Conservation (phyloP, 2,329 filamentous ascomycete genomes). For the Penicillium palitans region DNA sequence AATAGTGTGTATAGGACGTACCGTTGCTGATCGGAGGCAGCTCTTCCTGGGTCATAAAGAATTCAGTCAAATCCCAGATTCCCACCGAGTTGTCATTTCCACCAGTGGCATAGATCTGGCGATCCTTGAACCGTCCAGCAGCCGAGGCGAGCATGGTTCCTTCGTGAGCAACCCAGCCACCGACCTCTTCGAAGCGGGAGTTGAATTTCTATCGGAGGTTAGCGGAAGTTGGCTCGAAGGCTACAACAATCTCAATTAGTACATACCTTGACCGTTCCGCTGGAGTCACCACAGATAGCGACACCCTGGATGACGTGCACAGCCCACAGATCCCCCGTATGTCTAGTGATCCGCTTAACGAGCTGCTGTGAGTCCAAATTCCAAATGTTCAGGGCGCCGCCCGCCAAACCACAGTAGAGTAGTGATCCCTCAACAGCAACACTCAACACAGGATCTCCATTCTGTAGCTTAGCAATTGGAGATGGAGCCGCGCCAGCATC, state of each 20-base stretch:
- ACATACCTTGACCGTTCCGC: conserved; percentile 78
- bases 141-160: conserved; percentile 86
- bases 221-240: neutral
- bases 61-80: conserved; percentile 76
- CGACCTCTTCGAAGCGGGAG: conserved; percentile 77
- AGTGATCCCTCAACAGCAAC: conserved; percentile 87
- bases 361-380: conserved; percentile 93
- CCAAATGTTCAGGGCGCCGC: conserved; percentile 92
- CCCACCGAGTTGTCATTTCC: conserved; percentile 89
- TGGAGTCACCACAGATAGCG: conserved; percentile 85
- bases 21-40: conserved; percentile 58
- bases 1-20: conserved; percentile 27
- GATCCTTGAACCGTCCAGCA: conserved; percentile 66
- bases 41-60: conserved; percentile 47
- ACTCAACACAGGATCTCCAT: conserved; percentile 68
- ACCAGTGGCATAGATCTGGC: conserved; percentile 88
- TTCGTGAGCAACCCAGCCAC: conserved; percentile 77
- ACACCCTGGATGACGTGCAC: conserved; percentile 82
- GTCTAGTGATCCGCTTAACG: conserved; percentile 78
- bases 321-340: conserved; percentile 79
- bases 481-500: conserved; percentile 62
- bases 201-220: conserved; percentile 61
- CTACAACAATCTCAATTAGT: neutral
- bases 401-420: conserved; percentile 83
- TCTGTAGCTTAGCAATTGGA: conserved; percentile 67